Evolutionary conservation across 106 monocot species (phyloP), one percentile per base, ranked within the genome.

Genomic region (Agapanthus africanus): DNA sequence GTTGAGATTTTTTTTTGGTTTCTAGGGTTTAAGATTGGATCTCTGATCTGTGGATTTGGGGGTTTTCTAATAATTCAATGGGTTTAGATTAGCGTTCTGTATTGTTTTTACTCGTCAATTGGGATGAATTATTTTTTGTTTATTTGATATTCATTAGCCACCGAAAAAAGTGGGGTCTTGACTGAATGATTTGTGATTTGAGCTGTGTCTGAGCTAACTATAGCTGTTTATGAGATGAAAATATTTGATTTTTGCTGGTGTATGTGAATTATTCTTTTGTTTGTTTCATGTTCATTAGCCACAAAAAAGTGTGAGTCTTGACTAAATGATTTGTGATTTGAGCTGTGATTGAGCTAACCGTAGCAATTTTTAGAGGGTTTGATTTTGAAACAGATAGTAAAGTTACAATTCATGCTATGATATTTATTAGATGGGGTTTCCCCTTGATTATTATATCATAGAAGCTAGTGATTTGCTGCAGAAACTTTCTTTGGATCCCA

Each of bases 381-480:
- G 1, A 1, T 30, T 56, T 30, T 28, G 26, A 30, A 28, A 30
- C 11, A 10, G 56, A 11, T 52, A 21, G 25, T 23, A 25, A 23
- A 5, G 1, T 15, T 47, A 47, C 19, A 56, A 19, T 56, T 25
- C 21, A 59, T 23, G 14, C 0, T 31, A 62, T 35, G 11, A 23
- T 21, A 2, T 63, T 63, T 30, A 56, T 63, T 38, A 22, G 22
- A 63, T 22, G 10, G 0, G 38, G 11, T 31, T 56, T 40, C 34
- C 3, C 62, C 47, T 72, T 67, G 36, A 79, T 11, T 56, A 27
- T 76, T 70, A 33, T 76, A 5, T 66, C 15, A 37, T 71, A 87
- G 87, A 88, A 79, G 79, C 87, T 40, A 71, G 67, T 9, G 91
- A 92, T 67, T 76, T 88, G 22, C 59, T 92, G 65, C 79, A 84